Evolutionary conservation across 2,329 filamentous ascomycete genomes (phyloP).

Genomic region (Fusarium sp.): DNA sequence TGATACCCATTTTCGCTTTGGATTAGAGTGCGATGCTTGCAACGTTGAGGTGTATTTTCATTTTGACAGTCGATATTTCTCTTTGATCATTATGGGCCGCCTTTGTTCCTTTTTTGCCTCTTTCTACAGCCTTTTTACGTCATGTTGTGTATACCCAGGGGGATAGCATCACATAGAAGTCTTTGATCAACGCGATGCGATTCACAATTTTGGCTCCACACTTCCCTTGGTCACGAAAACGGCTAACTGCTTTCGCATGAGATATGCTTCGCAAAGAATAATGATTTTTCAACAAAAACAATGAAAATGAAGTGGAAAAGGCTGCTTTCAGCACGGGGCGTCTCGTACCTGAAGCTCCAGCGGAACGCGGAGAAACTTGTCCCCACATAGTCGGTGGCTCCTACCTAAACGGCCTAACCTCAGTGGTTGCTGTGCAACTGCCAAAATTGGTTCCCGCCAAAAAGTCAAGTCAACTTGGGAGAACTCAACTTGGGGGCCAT

Average conservation of each 20-base stretch:
- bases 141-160: background rate
- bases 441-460: conserved; percentile 37
- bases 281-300: background rate
- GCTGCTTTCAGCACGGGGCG: background rate
- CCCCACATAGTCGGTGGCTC: conserved; percentile 12
- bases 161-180: background rate
- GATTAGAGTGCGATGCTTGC: background rate
- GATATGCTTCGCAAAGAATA: background rate
- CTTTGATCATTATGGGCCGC: background rate
- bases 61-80: background rate
- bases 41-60: background rate
- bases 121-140: background rate
- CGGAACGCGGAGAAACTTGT: conserved; percentile 33
- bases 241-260: background rate
- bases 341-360: background rate
- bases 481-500: conserved; percentile 14
- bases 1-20: conserved; percentile 11
- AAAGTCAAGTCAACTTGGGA: conserved; percentile 29
- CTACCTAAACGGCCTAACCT: conserved; percentile 7
- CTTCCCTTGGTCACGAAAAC: background rate
- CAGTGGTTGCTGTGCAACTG: conserved; percentile 41
- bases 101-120: background rate
- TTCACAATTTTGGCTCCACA: background rate
- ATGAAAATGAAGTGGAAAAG: background rate
- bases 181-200: background rate